Base-by-base conservation (phyloP, 2,329 filamentous ascomycete species). In the Penicillium sp. region DNA sequence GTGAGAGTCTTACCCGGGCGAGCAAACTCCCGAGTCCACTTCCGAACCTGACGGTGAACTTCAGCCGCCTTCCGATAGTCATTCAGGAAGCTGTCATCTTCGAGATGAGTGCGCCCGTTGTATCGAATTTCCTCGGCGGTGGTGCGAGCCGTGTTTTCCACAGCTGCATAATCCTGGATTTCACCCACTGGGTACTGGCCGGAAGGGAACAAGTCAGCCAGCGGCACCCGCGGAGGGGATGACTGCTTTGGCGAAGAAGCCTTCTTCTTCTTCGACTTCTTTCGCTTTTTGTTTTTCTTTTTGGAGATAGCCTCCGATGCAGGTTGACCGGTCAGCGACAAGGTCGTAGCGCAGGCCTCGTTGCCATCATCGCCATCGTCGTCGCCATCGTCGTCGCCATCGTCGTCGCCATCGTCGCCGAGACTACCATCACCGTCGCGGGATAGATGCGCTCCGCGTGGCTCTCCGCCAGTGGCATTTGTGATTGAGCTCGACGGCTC, bases 61-160 rank as follows among this genome's bases (percentile, higher is more conserved):
- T 85, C 83, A 0, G 83, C 83, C 10, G 81, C 83, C 69, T 85
- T 78, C 50, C 83, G 81, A 69, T 85, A 86, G 58, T 85, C 77
- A 24, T 72, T 73, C 22, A 85, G 73, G 64, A 83, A 84, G 13
- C 74, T 75, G 22, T 77, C 73, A 60, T 83, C 80, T 66, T 79
- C 73, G 54, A 77, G 72, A 54, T 78, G 73, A 14, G 72, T 40
- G n/a, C 71, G 70, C 13, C 71, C 65, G 19, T 78, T 60, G 59
- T 81, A 75, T 35, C 80, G 75, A 52, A 75, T 66, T 70, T 84
- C 82, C 62, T 81, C 80, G 58, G 68, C 74, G 2, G 80, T 81
- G 4, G 77, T 82, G 31, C 80, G 79, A 50, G 72, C 73, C 5
- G 73, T 74, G 58, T 81, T 82, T 11, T 81, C 78, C 47, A 71